phyloP scores from a whole-genome alignment of 768 basidiomycete genomes.

The Lyophyllum shimeji region DNA sequence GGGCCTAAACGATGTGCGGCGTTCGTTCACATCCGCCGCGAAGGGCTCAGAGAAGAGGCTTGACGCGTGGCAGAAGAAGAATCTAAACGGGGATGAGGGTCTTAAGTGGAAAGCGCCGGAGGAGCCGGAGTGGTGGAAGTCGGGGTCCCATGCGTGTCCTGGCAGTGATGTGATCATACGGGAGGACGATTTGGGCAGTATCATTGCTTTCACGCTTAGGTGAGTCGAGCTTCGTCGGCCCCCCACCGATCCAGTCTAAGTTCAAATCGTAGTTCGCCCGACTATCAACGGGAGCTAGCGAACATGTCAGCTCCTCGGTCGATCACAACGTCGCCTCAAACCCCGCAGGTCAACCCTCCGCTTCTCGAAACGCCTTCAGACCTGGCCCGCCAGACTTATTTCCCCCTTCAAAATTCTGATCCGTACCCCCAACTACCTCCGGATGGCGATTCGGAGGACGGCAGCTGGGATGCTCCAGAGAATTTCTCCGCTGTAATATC shows the following conservation, averaged over 20 bases:
- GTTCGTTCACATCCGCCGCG: conserved; percentile 53
- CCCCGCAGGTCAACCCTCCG: not conserved
- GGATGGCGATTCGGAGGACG: conserved; percentile 58
- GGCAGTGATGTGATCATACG: conserved; percentile 63
- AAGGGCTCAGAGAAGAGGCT: conserved; percentile 55
- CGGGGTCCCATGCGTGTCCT: conserved; percentile 62
- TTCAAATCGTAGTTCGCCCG: conserved; percentile 46
- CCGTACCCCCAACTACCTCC: conserved; percentile 38
- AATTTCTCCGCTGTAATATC: conserved; percentile 57
- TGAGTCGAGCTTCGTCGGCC: conserved; percentile 23
- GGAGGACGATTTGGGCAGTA: conserved; percentile 76
- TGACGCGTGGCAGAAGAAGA: conserved; percentile 65
- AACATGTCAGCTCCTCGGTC: conserved; percentile 31
- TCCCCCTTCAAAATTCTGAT: conserved; percentile 40
- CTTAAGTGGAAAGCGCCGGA: conserved; percentile 21
- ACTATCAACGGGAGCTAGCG: conserved; percentile 53
- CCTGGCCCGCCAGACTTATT: not conserved
- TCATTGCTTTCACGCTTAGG: conserved; percentile 78
- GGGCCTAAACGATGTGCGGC: conserved; percentile 61
- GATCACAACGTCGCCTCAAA: conserved; percentile 15
- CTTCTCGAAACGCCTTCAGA: not conserved
- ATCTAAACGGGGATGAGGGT: conserved; percentile 31
- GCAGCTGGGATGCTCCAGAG: conserved; percentile 61
- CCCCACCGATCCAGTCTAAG: too few species aligned
- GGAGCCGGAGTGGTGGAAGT: conserved; percentile 70